Evolutionary conservation across 192 early-diverging fungal genomes (phyloP).

Genomic region (Coemansia umbellata): DNA sequence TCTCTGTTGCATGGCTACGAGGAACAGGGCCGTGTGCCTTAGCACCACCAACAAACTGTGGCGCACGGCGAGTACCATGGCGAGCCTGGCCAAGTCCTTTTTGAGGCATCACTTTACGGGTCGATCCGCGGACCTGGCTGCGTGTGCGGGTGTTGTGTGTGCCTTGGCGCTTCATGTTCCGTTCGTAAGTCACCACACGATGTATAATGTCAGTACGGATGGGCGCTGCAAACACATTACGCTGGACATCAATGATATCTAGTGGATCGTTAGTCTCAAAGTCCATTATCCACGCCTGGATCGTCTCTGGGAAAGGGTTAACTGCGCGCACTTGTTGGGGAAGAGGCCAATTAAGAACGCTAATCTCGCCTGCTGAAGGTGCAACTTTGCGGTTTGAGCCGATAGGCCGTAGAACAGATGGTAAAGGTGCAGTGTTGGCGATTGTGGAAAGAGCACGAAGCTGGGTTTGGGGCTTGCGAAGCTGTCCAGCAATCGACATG

Average conservation of each 20-base stretch:
- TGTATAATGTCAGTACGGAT: constrained; percentile 79
- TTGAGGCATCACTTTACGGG: constrained; percentile 79
- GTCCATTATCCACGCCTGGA: constrained; percentile 74
- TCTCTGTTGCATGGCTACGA: constrained; percentile 72
- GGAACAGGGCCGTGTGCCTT: constrained; percentile 89
- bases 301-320: constrained; percentile 40
- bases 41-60: constrained; percentile 85
- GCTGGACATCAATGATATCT: constrained; percentile 67
- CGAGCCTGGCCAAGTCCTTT: constrained; percentile 94
- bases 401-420: constrained; percentile 41
- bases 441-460: not conserved
- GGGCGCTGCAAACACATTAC: constrained; percentile 70
- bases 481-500: too few species aligned
- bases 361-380: constrained; percentile 30
- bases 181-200: constrained; percentile 83
- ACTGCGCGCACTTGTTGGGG: constrained; percentile 25
- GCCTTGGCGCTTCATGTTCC: constrained; percentile 73
- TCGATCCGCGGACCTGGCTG: constrained; percentile 80
- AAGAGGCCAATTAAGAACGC: constrained; percentile 36
- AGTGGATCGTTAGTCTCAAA: constrained; percentile 69
- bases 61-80: constrained; percentile 76
- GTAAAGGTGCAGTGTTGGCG: not conserved
- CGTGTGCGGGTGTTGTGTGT: constrained; percentile 79
- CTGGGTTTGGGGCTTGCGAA: not conserved
- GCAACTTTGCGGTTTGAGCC: constrained; percentile 30